Evolutionary conservation across 2,329 filamentous ascomycete genomes (phyloP).

Genomic region (Orbilia javanica): DNA sequence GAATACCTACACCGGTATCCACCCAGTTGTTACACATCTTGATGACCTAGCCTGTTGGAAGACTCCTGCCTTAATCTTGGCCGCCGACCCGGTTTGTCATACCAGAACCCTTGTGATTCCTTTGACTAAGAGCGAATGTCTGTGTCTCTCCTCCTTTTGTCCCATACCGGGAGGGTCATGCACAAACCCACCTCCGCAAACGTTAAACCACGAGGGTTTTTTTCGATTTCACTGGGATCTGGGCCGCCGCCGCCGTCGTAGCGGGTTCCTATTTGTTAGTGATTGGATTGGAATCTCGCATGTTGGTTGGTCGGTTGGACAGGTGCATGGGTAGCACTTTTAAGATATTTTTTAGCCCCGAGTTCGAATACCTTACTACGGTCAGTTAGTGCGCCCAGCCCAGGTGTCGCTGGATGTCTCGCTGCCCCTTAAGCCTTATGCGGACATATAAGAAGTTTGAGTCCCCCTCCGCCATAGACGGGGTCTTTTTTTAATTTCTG

Average conservation of each 20-base stretch:
- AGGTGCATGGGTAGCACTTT: conserved; percentile 16
- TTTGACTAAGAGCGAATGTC: conserved; percentile 7
- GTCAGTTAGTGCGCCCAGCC: background rate
- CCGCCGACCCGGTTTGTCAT: conserved; percentile 13
- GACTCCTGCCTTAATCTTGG: conserved; percentile 42
- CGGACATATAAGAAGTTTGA: conserved; percentile 46
- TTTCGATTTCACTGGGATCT: background rate
- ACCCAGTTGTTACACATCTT: conserved; percentile 29
- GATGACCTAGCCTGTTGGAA: conserved; percentile 26
- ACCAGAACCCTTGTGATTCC: conserved; percentile 23
- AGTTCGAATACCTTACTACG: background rate
- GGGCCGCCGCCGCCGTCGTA: background rate
- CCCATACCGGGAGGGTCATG: background rate
- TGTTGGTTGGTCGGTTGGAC: background rate
- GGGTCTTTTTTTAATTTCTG: conserved; percentile 15
- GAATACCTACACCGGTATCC: conserved; percentile 2
- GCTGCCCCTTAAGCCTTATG: conserved; percentile 9
- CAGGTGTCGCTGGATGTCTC: conserved; percentile 4
- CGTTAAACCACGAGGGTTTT: conserved; percentile 1
- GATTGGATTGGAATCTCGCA: background rate
- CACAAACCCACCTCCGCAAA: conserved; percentile 4
- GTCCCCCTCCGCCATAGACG: conserved; percentile 22
- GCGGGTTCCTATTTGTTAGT: conserved; percentile 1
- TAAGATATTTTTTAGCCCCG: conserved; percentile 9
- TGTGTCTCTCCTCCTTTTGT: background rate